Base-by-base conservation (phyloP, 129 eudicot genomes). In the Lactuca sativa region DNA sequence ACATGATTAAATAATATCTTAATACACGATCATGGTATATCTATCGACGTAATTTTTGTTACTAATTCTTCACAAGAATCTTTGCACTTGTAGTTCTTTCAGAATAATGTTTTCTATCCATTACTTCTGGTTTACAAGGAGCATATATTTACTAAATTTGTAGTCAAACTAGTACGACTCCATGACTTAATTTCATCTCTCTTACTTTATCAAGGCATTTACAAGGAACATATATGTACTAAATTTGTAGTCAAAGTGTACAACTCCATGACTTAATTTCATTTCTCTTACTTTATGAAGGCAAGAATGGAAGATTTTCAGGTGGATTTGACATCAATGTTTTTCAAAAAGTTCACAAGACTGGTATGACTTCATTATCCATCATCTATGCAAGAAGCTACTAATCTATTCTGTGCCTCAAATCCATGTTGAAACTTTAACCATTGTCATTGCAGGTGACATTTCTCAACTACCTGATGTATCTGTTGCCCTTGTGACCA, bases 281-380 rank as follows among this genome's bases (percentile, higher is more conserved):
- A 2, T 3, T 25, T 69, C 34, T 68, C 70, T 76, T 69, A 10
- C 68, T 38, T 25, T 41, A 51, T 79, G 65, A n/a, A 93, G 99
- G 99, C 47, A 73, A 74, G 10, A 86, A 87, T 6, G 92, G 97
- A 48, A 90, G 70, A 76, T 93, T 93, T 80, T 93, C 92, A 1
- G 99, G 99, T 58, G 99, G 97, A 17, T 93, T 93, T 44, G 97
- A 93, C 82, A 93, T 93, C 79, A 85, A 82, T 66, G 97, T 89
- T 54, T 90, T 93, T 57, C 90, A 76, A 51, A 80, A 34, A 49
- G 93, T 93, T 73, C 97, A 93, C 80, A 65, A 72, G 71, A 83
- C 90, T 69, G 98, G 98, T 92, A 81, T 31, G 41, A 25, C n/a
- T 59, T 75, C 33, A 7, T 33, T 74, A 18, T 9, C 43, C 44